Conservation (phyloP, 345 rosid genomes). For the Eucalyptus microcorys region DNA sequence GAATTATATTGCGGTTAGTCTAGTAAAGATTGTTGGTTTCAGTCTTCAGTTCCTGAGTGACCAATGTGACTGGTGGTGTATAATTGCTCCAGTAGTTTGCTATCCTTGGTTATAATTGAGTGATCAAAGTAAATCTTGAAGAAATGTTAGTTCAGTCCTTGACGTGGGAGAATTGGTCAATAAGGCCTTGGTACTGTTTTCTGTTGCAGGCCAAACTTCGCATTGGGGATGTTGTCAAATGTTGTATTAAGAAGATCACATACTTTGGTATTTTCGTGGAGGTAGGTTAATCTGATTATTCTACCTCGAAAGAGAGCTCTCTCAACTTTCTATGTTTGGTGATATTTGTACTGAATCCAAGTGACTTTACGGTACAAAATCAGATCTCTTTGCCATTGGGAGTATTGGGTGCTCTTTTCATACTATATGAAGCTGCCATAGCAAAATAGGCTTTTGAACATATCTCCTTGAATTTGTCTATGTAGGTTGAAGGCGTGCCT, state of each 20-base stretch:
- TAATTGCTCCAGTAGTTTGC: background rate
- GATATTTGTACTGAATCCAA: background rate
- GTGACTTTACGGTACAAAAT: background rate
- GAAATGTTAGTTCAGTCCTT: background rate
- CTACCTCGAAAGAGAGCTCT: background rate
- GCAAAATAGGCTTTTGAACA: background rate
- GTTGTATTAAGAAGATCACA: constrained; percentile 79
- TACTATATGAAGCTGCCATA: background rate
- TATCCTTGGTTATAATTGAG: background rate
- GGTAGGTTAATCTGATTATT: constrained; percentile 19
- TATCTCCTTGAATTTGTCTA: background rate
- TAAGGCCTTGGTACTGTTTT: background rate
- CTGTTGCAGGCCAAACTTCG: constrained; percentile 71
- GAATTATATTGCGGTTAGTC: background rate
- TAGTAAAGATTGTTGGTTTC: background rate
- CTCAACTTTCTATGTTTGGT: background rate
- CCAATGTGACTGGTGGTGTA: background rate
- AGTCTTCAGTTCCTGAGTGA: background rate
- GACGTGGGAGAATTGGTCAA: background rate
- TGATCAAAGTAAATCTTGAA: background rate
- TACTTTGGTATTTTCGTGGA: constrained; percentile 92
- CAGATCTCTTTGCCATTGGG: background rate
- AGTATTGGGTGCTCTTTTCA: background rate
- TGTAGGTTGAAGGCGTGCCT: constrained; percentile 73
- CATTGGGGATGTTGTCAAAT: constrained; percentile 82